Evolutionary conservation across 192 early-diverging fungal genomes (phyloP).

Genomic region (Martensiomyces pterosporus): DNA sequence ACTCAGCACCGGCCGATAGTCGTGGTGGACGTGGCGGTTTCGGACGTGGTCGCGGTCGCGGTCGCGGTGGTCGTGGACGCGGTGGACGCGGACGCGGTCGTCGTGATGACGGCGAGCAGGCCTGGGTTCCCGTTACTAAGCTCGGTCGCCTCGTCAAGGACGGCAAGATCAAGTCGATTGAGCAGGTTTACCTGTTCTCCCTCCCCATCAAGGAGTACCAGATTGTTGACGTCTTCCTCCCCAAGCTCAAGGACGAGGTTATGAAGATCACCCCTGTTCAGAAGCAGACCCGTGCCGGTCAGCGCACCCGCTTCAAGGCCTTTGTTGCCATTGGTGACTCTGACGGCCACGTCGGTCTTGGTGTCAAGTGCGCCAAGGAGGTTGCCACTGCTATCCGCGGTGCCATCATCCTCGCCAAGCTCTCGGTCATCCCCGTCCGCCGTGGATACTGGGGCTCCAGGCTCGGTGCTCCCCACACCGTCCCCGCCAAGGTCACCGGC

Average conservation of each 20-base stretch:
- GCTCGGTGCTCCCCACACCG: constrained; percentile 96
- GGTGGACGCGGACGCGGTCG: constrained; percentile 75
- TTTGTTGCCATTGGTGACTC: constrained; percentile 98
- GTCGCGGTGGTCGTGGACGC: constrained; percentile 71
- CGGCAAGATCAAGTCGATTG: constrained; percentile 93
- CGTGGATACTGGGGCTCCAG: constrained; percentile 98
- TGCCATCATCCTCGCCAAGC: constrained; percentile 98
- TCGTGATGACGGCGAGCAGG: constrained; percentile 81
- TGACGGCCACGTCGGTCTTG: constrained; percentile 97
- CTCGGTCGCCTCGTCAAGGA: constrained; percentile 98
- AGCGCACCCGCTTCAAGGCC: constrained; percentile 99
- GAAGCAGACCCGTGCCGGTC: constrained; percentile 99
- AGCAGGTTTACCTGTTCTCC: constrained; percentile 97
- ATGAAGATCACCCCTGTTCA: constrained; percentile 99
- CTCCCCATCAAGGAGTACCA: constrained; percentile 99
- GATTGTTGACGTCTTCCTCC: constrained; percentile 94
- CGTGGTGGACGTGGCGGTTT: constrained; percentile 53
- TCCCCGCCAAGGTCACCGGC: constrained; percentile 95
- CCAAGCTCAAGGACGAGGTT: constrained; percentile 96
- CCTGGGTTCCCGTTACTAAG: constrained; percentile 96
- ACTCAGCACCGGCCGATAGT: constrained; percentile 74
- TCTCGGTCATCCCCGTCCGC: constrained; percentile 95
- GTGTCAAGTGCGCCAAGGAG: constrained; percentile 99
- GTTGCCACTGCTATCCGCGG: constrained; percentile 98
- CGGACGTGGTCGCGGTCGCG: constrained; percentile 67